These are phyloP conservation scores for Celoporthe dispersa DNA, from an alignment of 2,329 filamentous ascomycete species.

Conservation along the genomic window DNA sequence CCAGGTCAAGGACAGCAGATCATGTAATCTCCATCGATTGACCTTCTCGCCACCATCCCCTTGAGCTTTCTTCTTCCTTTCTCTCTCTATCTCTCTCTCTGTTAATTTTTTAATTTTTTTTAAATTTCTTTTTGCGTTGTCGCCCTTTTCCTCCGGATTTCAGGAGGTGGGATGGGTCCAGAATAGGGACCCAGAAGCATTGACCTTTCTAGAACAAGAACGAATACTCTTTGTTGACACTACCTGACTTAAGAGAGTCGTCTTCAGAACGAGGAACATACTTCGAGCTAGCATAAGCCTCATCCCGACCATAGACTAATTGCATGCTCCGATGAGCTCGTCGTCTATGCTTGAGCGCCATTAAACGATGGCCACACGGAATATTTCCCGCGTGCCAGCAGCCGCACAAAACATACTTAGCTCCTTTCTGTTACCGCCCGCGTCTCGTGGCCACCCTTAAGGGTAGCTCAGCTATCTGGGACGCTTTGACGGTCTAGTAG, in stretches of 20 bases:
- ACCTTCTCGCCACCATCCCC: too few relatives aligned
- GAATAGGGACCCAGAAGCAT: not conserved
- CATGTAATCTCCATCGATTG: too few relatives aligned
- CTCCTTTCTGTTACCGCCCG: not conserved
- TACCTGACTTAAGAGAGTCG: not conserved
- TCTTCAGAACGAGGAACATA: not conserved
- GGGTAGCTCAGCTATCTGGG: not conserved
- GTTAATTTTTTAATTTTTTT: too few relatives aligned
- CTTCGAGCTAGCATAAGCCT: not conserved
- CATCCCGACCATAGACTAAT: not conserved
- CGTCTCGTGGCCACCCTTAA: slow-evolving; percentile 3
- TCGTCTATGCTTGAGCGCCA: not conserved
- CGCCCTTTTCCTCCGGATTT: not conserved
- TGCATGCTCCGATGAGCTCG: not conserved
- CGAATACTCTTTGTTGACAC: not conserved
- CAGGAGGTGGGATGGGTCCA: not conserved
- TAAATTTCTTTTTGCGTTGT: too few relatives aligned
- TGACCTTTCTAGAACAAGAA: not conserved
- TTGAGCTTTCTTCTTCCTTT: too few relatives aligned
- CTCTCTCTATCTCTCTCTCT: too few relatives aligned
- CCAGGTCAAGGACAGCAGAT: too few relatives aligned
- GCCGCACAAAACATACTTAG: not conserved
- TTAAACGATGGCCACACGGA: not conserved
- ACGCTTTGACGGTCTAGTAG: not conserved
- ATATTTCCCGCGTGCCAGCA: not conserved